Evolutionary conservation across 2,329 filamentous ascomycete genomes (phyloP).

Genomic region (Gyromitra esculenta): DNA sequence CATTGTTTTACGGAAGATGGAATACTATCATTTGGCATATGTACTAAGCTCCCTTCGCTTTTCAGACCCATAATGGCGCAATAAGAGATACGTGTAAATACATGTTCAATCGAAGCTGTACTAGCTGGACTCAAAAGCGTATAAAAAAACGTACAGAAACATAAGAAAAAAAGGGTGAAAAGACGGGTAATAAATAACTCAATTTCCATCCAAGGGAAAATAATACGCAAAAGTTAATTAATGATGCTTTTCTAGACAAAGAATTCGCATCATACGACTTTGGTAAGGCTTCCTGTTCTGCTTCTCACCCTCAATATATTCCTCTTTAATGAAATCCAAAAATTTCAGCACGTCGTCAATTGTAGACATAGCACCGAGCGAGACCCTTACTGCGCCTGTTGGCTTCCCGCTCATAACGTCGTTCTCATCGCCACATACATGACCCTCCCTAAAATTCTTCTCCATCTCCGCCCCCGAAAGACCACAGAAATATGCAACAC

Average conservation of each 20-base stretch:
- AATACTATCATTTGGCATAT: not conserved
- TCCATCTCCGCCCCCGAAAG: conserved; percentile 68
- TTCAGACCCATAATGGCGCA: not conserved
- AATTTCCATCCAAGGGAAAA: not conserved
- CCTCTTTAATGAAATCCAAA: conserved; percentile 63
- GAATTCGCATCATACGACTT: conserved; percentile 11
- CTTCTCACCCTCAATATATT: conserved; percentile 59
- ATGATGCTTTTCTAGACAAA: conserved; percentile 8
- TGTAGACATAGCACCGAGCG: conserved; percentile 71
- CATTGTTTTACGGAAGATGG: not conserved
- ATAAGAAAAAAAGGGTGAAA: not conserved
- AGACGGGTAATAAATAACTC: not conserved
- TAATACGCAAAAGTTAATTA: not conserved
- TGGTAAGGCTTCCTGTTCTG: conserved; percentile 10
- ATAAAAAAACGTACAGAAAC: not conserved
- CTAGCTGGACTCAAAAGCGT: not conserved
- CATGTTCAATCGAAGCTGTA: not conserved
- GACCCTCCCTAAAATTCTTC: conserved; percentile 67
- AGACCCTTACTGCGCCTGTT: conserved; percentile 70
- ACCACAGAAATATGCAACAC: conserved; percentile 63
- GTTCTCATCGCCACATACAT: conserved; percentile 68
- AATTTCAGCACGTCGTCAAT: conserved; percentile 66
- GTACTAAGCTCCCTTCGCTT: not conserved
- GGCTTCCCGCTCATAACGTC: conserved; percentile 67
- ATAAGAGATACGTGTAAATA: conserved; percentile 4